Base-by-base conservation (phyloP, 139 green algal genomes). In the Closterium sp. region DNA sequence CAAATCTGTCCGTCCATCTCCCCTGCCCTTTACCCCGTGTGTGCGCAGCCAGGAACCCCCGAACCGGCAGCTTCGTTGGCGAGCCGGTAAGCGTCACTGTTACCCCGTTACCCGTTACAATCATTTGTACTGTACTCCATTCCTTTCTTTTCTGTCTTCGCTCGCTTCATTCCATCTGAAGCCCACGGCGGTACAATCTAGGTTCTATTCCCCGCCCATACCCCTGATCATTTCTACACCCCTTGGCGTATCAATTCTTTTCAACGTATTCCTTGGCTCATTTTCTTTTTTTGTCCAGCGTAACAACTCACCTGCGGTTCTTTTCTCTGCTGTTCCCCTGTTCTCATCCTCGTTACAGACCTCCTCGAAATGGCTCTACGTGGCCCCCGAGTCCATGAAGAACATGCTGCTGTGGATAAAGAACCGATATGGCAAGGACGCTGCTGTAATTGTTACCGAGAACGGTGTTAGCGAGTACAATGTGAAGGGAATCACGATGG, bases 281-380 rank as follows among this genome's bases (percentile, higher is more conserved):
- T n/a, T n/a, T n/a, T n/a, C n/a, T n/a, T n/a, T n/a, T n/a, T n/a
- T n/a, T n/a, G n/a, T n/a, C n/a, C n/a, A n/a, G n/a, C n/a, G n/a
- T 85, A 33, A 31, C 16, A 8, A 34, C 4, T 85, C 81, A 21
- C n/a, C 21, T 4, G 6, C 83, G 0, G 30, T 21, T 34, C 0
- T 86, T 10, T 28, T 86, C n/a, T 32, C 83, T 12, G 5, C 83
- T 83, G 64, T 19, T 83, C 64, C 12, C 64, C 12, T 83, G 64
- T 86, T 86, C 10, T 23, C 25, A 23, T 86, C 30, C 30, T 86
- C n/a, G 30, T 21, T 89, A 83, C 89, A 91, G 89, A 91, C 90
- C 93, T 88, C 19, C 33, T 93, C 91, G 12, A 33, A 30, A 7
- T 93, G 91, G 91, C 91, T 93, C 32, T 92, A 93, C 87, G 76